A percentile compares a stretch with the other conserved stretches of the same genome.
phyloP scores from a whole-genome alignment of 2,329 filamentous ascomycete species.

The Arthrinium phaeospermum region DNA sequence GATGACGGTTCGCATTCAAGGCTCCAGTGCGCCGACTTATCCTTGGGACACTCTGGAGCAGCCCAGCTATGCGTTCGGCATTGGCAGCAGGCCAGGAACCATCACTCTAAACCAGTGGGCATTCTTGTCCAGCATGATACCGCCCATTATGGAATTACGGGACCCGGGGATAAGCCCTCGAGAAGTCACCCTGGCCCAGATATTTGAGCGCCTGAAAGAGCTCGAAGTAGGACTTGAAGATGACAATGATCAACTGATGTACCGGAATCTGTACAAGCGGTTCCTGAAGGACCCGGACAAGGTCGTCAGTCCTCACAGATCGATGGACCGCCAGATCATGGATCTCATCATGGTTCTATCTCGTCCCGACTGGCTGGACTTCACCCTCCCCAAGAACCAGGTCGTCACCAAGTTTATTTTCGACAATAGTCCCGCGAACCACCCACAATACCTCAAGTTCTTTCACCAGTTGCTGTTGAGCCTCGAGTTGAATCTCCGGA shows the following conservation, averaged over 20 bases:
- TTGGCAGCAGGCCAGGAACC: conserved; percentile 70
- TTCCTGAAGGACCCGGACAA: conserved; percentile 73
- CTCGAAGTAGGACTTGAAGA: conserved; percentile 58
- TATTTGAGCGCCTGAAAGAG: conserved; percentile 65
- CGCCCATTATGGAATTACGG: conserved; percentile 61
- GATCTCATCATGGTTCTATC: conserved; percentile 74
- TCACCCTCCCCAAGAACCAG: conserved; percentile 72
- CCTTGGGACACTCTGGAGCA: conserved; percentile 78
- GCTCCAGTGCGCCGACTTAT: conserved; percentile 44
- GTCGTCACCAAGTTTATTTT: conserved; percentile 77
- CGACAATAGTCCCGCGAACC: conserved; percentile 61
- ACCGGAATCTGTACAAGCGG: conserved; percentile 68
- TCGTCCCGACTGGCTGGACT: conserved; percentile 75
- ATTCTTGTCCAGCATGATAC: conserved; percentile 60
- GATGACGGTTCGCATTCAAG: conserved; percentile 59
- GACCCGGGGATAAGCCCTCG: conserved; percentile 65
- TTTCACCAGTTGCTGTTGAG: conserved; percentile 80
- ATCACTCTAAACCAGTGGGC: conserved; percentile 75
- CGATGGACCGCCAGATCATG: conserved; percentile 73
- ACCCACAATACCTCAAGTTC: conserved; percentile 66
- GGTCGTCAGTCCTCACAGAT: conserved; percentile 63
- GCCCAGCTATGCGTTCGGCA: conserved; percentile 72
- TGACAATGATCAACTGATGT: conserved; percentile 59
- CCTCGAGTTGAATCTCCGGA: conserved; percentile 73
- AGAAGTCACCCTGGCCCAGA: conserved; percentile 61